Evolutionary conservation across 495 filamentous ascomycete species (phyloP).

Genomic region (Penicillium mononematosum): DNA sequence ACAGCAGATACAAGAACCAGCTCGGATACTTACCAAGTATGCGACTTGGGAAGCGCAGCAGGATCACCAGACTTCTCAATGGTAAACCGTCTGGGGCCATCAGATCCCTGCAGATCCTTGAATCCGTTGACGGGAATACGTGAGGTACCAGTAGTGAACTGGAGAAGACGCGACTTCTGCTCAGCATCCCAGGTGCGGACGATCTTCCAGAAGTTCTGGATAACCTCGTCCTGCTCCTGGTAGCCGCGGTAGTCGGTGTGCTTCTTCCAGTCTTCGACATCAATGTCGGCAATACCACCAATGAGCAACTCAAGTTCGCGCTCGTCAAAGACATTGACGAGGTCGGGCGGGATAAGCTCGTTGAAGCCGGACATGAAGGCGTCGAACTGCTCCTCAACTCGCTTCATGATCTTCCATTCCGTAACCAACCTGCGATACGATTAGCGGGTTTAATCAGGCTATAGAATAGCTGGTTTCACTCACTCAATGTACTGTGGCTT

Average conservation of each 20-base stretch:
- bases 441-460: slow-evolving; percentile 1
- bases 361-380: slow-evolving; percentile 97
- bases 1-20: slow-evolving; percentile 2
- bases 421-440: slow-evolving; percentile 68
- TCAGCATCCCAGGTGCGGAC: slow-evolving; percentile 96
- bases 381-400: slow-evolving; percentile 96
- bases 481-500: slow-evolving; percentile 94
- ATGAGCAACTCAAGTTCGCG: slow-evolving; percentile 95
- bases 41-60: slow-evolving; percentile 87
- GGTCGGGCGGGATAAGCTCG: slow-evolving; percentile 91
- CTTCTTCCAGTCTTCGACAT: slow-evolving; percentile 99
- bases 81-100: slow-evolving; percentile 92
- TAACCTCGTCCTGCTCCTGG: slow-evolving; percentile 94
- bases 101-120: slow-evolving; percentile 97
- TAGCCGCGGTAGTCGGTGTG: slow-evolving; percentile 99
- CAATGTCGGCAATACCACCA: slow-evolving; percentile 98
- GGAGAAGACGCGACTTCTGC: slow-evolving; percentile 92
- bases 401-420: slow-evolving; percentile 98
- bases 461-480: slow-evolving; percentile 26
- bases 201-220: slow-evolving; percentile 98
- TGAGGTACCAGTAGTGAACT: slow-evolving; percentile 96
- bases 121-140: slow-evolving; percentile 99
- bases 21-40: slow-evolving; percentile 79
- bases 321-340: slow-evolving; percentile 99
- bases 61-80: slow-evolving; percentile 97